Percentiles rank a stretch among this genome's conserved stretches.
These are phyloP conservation scores for Pleurotus pulmonarius DNA, from an alignment of 768 basidiomycete genomes.

Conservation along the genomic window DNA sequence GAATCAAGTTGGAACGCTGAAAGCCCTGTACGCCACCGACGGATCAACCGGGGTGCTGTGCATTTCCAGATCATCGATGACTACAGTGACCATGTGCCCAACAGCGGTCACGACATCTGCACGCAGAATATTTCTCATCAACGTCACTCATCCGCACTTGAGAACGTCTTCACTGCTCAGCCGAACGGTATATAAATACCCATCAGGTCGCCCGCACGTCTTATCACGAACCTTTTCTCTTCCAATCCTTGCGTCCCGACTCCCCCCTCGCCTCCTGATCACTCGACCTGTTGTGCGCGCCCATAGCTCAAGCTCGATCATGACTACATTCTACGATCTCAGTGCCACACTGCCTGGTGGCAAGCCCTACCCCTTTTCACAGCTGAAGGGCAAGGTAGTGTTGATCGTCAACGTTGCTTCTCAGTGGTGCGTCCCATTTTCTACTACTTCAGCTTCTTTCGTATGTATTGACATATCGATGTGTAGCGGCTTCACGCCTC, in stretches of 20 bases:
- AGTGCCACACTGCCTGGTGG: constrained; percentile 60
- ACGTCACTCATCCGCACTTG: background rate
- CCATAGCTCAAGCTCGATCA: constrained; percentile 8
- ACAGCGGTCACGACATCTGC: background rate
- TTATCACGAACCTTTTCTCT: constrained; percentile 5
- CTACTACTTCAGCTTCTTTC: background rate
- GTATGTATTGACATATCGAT: background rate
- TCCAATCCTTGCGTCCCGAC: background rate
- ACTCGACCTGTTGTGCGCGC: constrained; percentile 12
- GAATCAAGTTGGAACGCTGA: too few relatives aligned
- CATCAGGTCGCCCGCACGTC: background rate
- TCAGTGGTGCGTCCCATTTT: constrained; percentile 51
- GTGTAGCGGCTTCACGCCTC: constrained; percentile 76
- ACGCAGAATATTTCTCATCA: constrained; percentile 6
- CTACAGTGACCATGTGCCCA: too few relatives aligned
- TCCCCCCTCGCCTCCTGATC: constrained; percentile 1
- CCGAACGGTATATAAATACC: background rate
- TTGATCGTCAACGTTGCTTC: constrained; percentile 79
- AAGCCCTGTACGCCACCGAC: too few relatives aligned
- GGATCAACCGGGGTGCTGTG: too few relatives aligned
- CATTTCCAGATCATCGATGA: too few relatives aligned
- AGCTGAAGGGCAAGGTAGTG: constrained; percentile 74
- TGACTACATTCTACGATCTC: constrained; percentile 61
- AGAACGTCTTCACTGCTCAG: background rate
- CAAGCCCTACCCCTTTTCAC: constrained; percentile 55